Percentiles rank a stretch among this genome's conserved stretches.
Evolutionary conservation across 805 yeast genomes (phyloP).

Genomic region (Pichia manshurica): DNA sequence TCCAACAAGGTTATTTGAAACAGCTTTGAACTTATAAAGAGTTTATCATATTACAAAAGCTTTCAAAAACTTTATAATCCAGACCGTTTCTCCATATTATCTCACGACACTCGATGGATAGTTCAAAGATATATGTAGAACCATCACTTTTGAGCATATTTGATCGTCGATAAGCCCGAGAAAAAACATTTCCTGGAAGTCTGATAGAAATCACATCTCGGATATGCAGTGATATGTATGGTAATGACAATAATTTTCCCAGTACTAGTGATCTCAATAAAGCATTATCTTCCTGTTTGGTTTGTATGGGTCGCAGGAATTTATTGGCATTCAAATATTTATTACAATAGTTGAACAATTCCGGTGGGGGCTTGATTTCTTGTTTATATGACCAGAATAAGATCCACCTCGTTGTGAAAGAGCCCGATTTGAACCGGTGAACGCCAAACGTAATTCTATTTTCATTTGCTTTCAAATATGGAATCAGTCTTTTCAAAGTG

Average conservation of each 20-base stretch:
- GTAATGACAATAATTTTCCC: conserved; percentile 3
- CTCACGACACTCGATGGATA: conserved; percentile 1
- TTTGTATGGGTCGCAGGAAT: background rate
- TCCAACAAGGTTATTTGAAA: conserved; percentile 90
- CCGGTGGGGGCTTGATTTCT: conserved; percentile 13
- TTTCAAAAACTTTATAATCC: conserved; percentile 25
- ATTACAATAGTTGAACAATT: conserved; percentile 10
- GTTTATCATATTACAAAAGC: conserved; percentile 23
- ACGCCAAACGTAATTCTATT: conserved; percentile 24
- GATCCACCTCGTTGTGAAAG: conserved; percentile 33
- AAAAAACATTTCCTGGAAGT: conserved; percentile 25
- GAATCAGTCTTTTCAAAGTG: conserved; percentile 8
- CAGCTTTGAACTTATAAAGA: conserved; percentile 29
- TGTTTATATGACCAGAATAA: conserved; percentile 33
- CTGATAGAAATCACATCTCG: background rate
- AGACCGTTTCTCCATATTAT: conserved; percentile 25
- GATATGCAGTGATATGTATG: conserved; percentile 1
- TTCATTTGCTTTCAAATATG: background rate
- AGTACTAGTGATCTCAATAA: background rate
- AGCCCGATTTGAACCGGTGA: conserved; percentile 27
- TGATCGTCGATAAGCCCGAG: conserved; percentile 24
- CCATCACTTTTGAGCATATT: conserved; percentile 2
- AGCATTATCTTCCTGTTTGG: background rate
- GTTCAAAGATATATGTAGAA: conserved; percentile 12
- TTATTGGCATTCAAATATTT: background rate